Percentiles rank a stretch among this genome's conserved stretches.
Evolutionary conservation across 1,284 basidiomycete genomes (phyloP).

Genomic region (Hypsizygus ulmarius): DNA sequence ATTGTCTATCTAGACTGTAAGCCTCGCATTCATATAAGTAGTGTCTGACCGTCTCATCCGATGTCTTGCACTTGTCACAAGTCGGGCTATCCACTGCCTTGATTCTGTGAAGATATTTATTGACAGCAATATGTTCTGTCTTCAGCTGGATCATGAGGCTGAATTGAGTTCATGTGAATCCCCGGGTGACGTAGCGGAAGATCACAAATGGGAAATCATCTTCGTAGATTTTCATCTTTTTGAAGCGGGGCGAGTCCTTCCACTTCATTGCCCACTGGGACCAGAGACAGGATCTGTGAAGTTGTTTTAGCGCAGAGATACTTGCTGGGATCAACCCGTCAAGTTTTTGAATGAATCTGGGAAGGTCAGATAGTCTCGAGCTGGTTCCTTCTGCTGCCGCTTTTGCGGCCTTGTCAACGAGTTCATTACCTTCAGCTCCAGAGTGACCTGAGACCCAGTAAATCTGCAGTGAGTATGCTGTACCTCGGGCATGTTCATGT

Average conservation of each 20-base stretch:
- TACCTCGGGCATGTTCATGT: not conserved
- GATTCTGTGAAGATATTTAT: slow-evolving; percentile 20
- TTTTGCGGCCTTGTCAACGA: slow-evolving; percentile 3
- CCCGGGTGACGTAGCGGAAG: slow-evolving; percentile 15
- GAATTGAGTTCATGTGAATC: slow-evolving; percentile 15
- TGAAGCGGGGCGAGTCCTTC: slow-evolving; percentile 15
- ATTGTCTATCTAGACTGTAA: slow-evolving; percentile 7
- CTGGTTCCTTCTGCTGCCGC: not conserved
- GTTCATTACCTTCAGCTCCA: slow-evolving; percentile 3
- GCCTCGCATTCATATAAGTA: slow-evolving; percentile 18
- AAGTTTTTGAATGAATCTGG: not conserved
- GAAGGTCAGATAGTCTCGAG: not conserved
- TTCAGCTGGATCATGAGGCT: slow-evolving; percentile 26
- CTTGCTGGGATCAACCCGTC: not conserved
- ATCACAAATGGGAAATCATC: slow-evolving; percentile 15
- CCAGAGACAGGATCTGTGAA: slow-evolving; percentile 4
- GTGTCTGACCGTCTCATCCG: slow-evolving; percentile 19
- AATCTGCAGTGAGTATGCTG: not conserved
- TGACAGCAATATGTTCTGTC: slow-evolving; percentile 21
- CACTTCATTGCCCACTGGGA: slow-evolving; percentile 10
- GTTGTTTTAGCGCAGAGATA: slow-evolving; percentile 9
- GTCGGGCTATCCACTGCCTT: slow-evolving; percentile 10
- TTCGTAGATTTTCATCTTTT: slow-evolving; percentile 14
- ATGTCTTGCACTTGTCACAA: slow-evolving; percentile 17
- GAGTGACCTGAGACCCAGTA: slow-evolving; percentile 5